Evolutionary conservation across 768 basidiomycete genomes (phyloP).

Genomic region (Hemileccinum impolitum): DNA sequence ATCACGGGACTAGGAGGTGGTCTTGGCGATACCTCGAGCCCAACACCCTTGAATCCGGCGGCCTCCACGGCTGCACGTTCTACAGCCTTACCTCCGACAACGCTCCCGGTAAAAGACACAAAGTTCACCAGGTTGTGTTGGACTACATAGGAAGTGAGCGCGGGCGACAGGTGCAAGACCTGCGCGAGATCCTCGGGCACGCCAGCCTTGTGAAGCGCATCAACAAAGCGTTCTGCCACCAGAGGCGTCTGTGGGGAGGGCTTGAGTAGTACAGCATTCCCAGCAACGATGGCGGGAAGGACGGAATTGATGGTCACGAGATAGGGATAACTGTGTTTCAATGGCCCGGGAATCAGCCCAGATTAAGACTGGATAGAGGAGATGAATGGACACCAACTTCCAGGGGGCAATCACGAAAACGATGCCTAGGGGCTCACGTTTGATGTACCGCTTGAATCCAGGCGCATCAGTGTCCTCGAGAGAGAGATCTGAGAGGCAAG

Average conservation of each 20-base stretch:
- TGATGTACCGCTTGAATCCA: constrained; percentile 81
- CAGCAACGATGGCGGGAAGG: constrained; percentile 85
- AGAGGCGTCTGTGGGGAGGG: constrained; percentile 96
- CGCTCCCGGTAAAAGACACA: constrained; percentile 89
- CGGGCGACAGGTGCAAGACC: constrained; percentile 69
- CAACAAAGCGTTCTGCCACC: constrained; percentile 75
- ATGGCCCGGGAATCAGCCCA: not conserved
- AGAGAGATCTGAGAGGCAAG: constrained; percentile 68
- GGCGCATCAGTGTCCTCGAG: constrained; percentile 78
- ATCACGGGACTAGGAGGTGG: not conserved
- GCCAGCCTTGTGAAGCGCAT: constrained; percentile 69
- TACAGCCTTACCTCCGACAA: constrained; percentile 71
- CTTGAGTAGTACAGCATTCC: constrained; percentile 89
- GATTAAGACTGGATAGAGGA: too few species aligned
- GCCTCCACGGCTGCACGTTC: constrained; percentile 65
- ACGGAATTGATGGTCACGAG: constrained; percentile 89
- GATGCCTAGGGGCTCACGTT: constrained; percentile 81
- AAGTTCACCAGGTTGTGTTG: constrained; percentile 70
- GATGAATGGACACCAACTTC: constrained; percentile 59
- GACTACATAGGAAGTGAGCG: constrained; percentile 56
- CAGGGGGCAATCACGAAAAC: constrained; percentile 87
- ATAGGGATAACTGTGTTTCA: constrained; percentile 69
- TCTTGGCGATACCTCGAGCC: constrained; percentile 58
- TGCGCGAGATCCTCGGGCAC: constrained; percentile 73
- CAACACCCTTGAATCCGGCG: constrained; percentile 80